Conservation (phyloP, 176 grass and related monocot genomes). For the Aegilops longissima region DNA sequence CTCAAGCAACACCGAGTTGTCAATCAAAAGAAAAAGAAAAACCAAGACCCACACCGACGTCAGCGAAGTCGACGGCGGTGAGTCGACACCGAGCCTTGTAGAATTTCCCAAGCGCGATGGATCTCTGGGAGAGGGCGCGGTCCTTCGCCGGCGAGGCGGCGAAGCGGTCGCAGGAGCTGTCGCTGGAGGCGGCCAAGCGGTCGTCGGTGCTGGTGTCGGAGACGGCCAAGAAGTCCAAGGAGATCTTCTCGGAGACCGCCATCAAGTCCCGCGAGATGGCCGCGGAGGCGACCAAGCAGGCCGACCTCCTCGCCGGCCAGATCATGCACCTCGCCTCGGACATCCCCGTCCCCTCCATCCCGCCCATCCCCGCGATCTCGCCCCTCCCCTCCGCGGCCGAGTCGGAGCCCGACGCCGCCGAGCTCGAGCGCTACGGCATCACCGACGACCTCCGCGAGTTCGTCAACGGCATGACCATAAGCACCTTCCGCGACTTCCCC, state of each 20-base stretch:
- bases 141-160: constrained; percentile 91
- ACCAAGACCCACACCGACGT: constrained; percentile 26
- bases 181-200: constrained; percentile 79
- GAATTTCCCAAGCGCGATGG: constrained; percentile 49
- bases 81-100: constrained; percentile 3
- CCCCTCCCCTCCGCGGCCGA: constrained; percentile 31
- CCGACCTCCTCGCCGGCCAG: constrained; percentile 89
- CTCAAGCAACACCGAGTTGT: background rate
- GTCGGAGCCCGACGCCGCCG: constrained; percentile 35
- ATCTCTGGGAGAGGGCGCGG: constrained; percentile 88
- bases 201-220: constrained; percentile 73
- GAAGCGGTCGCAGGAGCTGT: constrained; percentile 91
- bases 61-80: constrained; percentile 22
- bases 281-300: constrained; percentile 91
- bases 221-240: constrained; percentile 83
- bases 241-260: constrained; percentile 85
- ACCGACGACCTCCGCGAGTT: constrained; percentile 92
- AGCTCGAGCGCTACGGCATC: constrained; percentile 70
- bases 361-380: constrained; percentile 58
- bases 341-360: constrained; percentile 64
- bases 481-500: constrained; percentile 93
- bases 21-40: background rate
- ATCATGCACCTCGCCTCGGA: constrained; percentile 87
- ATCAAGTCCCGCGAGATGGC: constrained; percentile 87
- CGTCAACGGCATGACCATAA: constrained; percentile 87